Percentiles rank a stretch among this genome's conserved stretches.
Evolutionary conservation across 2,329 filamentous ascomycete genomes (phyloP).

Genomic region (Colletotrichum scovillei): DNA sequence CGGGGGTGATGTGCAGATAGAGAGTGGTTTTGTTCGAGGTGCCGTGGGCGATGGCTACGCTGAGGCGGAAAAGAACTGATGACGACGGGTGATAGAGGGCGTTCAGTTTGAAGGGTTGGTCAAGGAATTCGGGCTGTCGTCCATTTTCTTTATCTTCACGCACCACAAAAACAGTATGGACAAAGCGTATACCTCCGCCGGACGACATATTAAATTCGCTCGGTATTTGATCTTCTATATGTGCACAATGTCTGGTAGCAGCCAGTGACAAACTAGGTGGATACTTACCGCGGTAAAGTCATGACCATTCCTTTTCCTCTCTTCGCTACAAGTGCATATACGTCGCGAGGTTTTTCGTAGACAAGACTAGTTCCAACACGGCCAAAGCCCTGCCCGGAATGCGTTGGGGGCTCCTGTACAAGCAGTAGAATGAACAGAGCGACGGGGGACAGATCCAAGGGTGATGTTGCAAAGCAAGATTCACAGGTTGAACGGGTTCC

Average conservation of each 20-base stretch:
- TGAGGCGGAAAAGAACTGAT: not conserved
- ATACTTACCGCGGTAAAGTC: too few species aligned
- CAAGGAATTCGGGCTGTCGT: slow-evolving; percentile 6
- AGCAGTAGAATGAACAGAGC: slow-evolving; percentile 20
- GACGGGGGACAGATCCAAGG: slow-evolving; percentile 22
- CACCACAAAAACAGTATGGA: not conserved
- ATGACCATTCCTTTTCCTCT: too few species aligned
- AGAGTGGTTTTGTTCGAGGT: not conserved
- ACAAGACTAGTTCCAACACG: not conserved
- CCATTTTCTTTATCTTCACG: slow-evolving; percentile 5
- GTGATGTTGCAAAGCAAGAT: not conserved
- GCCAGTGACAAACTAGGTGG: too few species aligned
- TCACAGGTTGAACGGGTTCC: slow-evolving; percentile 14
- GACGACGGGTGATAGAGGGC: not conserved
- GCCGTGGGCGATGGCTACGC: not conserved
- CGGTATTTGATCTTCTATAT: too few species aligned
- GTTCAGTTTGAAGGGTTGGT: slow-evolving; percentile 3
- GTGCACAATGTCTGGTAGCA: too few species aligned
- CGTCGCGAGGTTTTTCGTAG: too few species aligned
- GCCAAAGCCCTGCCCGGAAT: not conserved
- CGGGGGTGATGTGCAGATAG: not conserved
- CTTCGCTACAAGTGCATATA: too few species aligned
- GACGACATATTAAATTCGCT: too few species aligned
- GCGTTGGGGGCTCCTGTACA: slow-evolving; percentile 15
- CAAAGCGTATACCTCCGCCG: too few species aligned